Base-by-base conservation (phyloP, 106 monocot species). In the Dendrobium officinale region DNA sequence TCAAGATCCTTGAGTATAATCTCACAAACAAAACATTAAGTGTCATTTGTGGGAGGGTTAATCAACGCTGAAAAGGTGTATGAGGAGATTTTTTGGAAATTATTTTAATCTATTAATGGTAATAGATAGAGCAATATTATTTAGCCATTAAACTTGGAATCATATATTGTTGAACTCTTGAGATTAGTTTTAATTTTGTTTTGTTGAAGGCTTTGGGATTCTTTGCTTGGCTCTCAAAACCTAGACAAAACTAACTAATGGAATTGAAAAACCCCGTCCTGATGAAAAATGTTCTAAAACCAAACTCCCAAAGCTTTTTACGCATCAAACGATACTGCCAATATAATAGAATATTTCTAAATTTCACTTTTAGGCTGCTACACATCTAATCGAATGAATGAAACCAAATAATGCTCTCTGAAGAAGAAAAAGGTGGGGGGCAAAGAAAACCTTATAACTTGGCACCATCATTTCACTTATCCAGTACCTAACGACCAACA, bases 401-500 rank as follows among this genome's bases (percentile, higher is more conserved):
- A 58, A 58, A 58, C 58, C 16, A 29, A 29, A 68, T 29, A 68
- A 68, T 68, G 68, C 10, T 31, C 68, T 29, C 8, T 68, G 9
- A 24, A 68, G 31, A 31, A 68, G 2, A 29, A 9, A 8, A 1
- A 9, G n/a, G 27, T 9, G 27, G 18, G 15, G 58, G 18, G 0
- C 7, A 31, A 27, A 68, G n/a, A 4, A 68, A 29, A 31, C 9
- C 13, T 26, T 29, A 7, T 31, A 48, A 26, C 10, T 68, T 15
- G 29, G 37, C 70, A 33, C 33, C 37, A 70, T 70, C 70, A 70
- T 70, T 70, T 70, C 70, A 70, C 37, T 33, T 70, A 37, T 37
- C 37, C 33, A 70, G 2, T 16, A 37, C 13, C 70, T 40, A 70
- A 70, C 9, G 13, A 29, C 70, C n/a, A 37, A 33, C 70, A 70